phyloP scores from a whole-genome alignment of 305 asterid genomes.

The Ruellia speciosa region DNA sequence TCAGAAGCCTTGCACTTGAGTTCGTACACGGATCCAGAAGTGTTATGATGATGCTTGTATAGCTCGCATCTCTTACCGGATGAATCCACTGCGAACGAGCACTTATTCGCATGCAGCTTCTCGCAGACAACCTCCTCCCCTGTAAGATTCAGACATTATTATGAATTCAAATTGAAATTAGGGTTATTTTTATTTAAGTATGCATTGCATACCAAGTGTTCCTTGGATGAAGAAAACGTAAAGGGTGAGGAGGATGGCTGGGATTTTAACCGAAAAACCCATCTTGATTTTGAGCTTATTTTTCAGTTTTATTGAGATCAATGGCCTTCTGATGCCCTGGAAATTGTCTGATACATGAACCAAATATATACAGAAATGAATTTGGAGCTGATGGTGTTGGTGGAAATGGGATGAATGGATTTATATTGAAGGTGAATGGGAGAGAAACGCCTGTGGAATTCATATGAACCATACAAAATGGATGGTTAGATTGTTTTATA shows the following conservation, averaged over 20 bases:
- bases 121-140: conserved; percentile 36
- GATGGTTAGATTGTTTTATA: too few relatives aligned
- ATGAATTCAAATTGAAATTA: too few relatives aligned
- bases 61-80: conserved; percentile 40
- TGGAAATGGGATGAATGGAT: neutral
- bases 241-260: neutral
- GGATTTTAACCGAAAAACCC: neutral
- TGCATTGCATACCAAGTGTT: neutral
- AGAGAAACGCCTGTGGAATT: neutral
- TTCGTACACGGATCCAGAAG: conserved; percentile 20
- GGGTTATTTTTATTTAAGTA: neutral
- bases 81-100: conserved; percentile 36
- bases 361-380: too few relatives aligned
- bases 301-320: neutral
- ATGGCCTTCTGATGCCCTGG: neutral
- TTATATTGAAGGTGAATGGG: neutral
- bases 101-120: conserved; percentile 25
- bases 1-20: conserved; percentile 35
- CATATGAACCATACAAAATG: neutral
- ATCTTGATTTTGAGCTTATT: neutral
- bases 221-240: neutral
- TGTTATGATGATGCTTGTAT: conserved; percentile 1
- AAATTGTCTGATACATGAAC: neutral
- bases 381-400: neutral
- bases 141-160: neutral